Evolutionary conservation across 2,329 filamentous ascomycete species (phyloP), one percentile per base, ranked within the genome.

Genomic region (Talaromyces sp.): DNA sequence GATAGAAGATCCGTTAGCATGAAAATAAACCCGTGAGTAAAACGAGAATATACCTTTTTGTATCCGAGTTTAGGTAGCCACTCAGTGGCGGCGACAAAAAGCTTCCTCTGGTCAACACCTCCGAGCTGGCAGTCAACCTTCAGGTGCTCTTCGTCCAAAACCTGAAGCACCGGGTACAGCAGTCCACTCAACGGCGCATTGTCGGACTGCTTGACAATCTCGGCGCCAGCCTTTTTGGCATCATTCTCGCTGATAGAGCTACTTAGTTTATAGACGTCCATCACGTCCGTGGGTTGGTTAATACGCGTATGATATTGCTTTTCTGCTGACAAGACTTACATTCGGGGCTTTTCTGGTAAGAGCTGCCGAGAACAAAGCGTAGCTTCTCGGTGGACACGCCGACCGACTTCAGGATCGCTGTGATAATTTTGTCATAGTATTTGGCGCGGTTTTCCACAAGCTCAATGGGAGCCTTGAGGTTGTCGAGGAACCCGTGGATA

Each of bases 191-290:
- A 74, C 3, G 89, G 85, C 10, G 89, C 85, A 70, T 93, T 92
- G 61, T 85, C 84, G 3, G 89, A 87, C 80, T 98, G 92, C 82
- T 98, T 98, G 66, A 99, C 93, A 8, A 98, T 86, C 77, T 98
- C 95, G 1, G 92, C 90, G 44, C 93, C 93, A 0, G 93, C 93
- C 77, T 92, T 95, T 77, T 92, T 91, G 17, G 92, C 91, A 71
- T 95, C 88, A 72, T 93, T 87, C 77, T 92, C 87, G 15, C 88
- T 88, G 5, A 89, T 85, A 58, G 91, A 77, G 3, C 85, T 85
- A 53, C 83, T 84, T 66, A 98, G 74, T 71, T 89, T 87, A 78
- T 93, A 93, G 36, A 96, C 78, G 73, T 98, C 93, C 90, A 96
- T 95, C 63, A 88, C 85, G 78, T 97, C 22, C 22, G 22, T 22